Evolutionary conservation across 495 filamentous ascomycete genomes (phyloP), one percentile per base, ranked within the genome.

Genomic region (Annulohypoxylon nitens): DNA sequence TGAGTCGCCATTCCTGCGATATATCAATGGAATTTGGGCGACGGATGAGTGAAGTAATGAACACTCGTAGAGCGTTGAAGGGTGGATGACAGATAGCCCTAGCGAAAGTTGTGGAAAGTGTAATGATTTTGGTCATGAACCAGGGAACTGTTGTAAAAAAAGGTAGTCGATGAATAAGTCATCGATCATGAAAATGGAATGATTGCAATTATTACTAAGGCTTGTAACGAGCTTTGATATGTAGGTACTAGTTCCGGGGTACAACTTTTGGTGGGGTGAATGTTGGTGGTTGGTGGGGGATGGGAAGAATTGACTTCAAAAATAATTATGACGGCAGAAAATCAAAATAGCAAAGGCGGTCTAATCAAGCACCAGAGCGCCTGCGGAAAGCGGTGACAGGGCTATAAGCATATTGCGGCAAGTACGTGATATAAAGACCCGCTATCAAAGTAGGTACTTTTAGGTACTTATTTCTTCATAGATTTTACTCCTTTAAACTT

Each of bases 1-100:
- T 79, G 77, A 9, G 77, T 77, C 41, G 77, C 77, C 77, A 79
- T 79, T 12, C 16, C 51, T 14, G 37, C 8, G 12, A 48, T 59
- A 30, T 45, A 14, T 11, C 20, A 26, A 51, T 58, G 26, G 10
- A 16, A 34, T 10, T 60, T 12, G 39, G 12, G 36, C 25, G 37
- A 60, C 18, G 36, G 14, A 2, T 43, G 18, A 25, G 43, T 25
- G 4, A 34, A 43, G 39, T 43, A 16, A 41, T 25, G 37, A 30
- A 9, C 12, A 37, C 37, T 60, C 34, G 9, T 25, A 5, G 8
- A 60, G 23, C 18, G 20, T 26, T 12, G 26, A 58, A 37, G 36
- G 23, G 12, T 43, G 39, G 10, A 43, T 43, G 23, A 5, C 18
- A 60, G 41, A 11, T 25, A 43, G 4, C 18, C 37, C 20, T 43